These are phyloP conservation scores for Pseudonitzschia multistriata DNA, from an alignment of 108 stramenopile genomes.

Conservation along the genomic window DNA sequence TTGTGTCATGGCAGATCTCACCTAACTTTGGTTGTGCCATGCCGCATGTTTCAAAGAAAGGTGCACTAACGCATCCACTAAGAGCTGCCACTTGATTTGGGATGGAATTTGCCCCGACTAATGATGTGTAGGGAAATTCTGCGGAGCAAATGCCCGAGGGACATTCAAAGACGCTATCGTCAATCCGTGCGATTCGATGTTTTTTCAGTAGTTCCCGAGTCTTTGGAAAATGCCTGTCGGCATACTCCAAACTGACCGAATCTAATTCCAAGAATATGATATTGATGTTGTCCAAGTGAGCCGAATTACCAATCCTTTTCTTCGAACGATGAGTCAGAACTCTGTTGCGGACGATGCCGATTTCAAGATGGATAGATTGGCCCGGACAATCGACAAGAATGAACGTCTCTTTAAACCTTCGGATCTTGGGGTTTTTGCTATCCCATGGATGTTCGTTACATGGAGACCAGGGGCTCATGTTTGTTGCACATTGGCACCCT, in stretches of 20 bases:
- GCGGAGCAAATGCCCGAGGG: slow-evolving; percentile 35
- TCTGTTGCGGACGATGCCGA: slow-evolving; percentile 21
- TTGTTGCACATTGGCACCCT: slow-evolving; percentile 35
- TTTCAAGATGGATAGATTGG: slow-evolving; percentile 30
- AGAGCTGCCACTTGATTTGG: slow-evolving; percentile 50
- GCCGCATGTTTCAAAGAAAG: slow-evolving; percentile 10
- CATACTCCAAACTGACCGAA: slow-evolving; percentile 42
- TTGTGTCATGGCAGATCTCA: slow-evolving; percentile 23
- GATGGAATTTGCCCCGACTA: slow-evolving; percentile 49
- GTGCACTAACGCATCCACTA: slow-evolving; percentile 31
- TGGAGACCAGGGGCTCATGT: slow-evolving; percentile 18
- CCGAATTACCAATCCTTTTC: not conserved
- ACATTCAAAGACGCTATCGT: slow-evolving; percentile 17
- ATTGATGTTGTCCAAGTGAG: slow-evolving; percentile 18
- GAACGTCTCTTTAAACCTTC: slow-evolving; percentile 13
- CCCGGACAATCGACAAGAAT: slow-evolving; percentile 31
- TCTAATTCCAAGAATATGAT: slow-evolving; percentile 55
- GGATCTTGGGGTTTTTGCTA: too few species aligned
- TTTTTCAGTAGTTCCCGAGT: slow-evolving; percentile 37
- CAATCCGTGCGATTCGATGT: slow-evolving; percentile 31
- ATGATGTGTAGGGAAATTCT: slow-evolving; percentile 32
- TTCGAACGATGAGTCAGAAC: slow-evolving; percentile 14
- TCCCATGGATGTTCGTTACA: slow-evolving; percentile 33
- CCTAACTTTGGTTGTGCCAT: not conserved
- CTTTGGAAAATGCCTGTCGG: slow-evolving; percentile 50